Conservation (phyloP, 192 early-diverging fungal genomes). For the Backusella mclennaniae region DNA sequence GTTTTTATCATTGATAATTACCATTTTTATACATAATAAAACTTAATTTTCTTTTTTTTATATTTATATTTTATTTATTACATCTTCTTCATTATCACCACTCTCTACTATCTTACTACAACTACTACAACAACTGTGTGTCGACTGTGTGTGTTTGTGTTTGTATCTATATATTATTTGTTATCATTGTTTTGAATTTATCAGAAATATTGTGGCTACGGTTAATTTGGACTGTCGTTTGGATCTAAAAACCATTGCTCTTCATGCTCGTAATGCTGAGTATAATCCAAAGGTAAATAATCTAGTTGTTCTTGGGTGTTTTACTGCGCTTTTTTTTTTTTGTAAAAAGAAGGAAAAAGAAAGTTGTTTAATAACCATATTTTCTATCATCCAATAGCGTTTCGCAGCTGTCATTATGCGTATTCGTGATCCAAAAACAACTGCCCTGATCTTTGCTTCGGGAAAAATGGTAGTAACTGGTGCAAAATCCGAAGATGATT, state of each 20-base stretch:
- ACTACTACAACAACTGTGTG: not conserved
- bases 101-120: not conserved
- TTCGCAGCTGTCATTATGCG: conserved; percentile 99
- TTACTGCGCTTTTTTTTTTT: conserved; percentile 11
- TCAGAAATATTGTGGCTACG: conserved; percentile 97
- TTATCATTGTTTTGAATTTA: not conserved
- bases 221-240: conserved; percentile 97
- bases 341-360: too few relatives aligned
- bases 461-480: conserved; percentile 99
- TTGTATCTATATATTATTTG: not conserved
- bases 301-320: not conserved
- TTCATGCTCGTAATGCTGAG: conserved; percentile 99
- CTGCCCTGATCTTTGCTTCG: conserved; percentile 97
- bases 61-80: not conserved
- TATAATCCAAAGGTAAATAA: conserved; percentile 97
- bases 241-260: conserved; percentile 97
- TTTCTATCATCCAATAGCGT: conserved; percentile 60
- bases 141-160: conserved; percentile 6
- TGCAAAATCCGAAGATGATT: conserved; percentile 97
- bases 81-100: not conserved
- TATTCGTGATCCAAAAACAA: conserved; percentile 99
- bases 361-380: not conserved
- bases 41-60: not conserved
- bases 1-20: conserved; percentile 3
- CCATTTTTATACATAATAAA: conserved; percentile 10